Conservation (phyloP, 2,329 filamentous ascomycete genomes). For the Exophiala oligosperma region DNA sequence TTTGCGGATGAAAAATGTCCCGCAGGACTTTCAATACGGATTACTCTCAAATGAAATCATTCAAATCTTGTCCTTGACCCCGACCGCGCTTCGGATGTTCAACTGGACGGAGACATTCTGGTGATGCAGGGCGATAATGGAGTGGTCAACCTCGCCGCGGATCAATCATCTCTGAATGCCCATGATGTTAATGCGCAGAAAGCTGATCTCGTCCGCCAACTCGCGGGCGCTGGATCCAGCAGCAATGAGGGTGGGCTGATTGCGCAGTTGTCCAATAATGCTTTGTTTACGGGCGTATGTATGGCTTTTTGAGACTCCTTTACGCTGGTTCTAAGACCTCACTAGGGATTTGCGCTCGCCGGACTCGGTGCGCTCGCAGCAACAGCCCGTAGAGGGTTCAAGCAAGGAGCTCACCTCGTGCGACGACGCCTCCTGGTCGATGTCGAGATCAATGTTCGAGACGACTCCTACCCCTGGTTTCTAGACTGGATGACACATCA, state of each 20-base stretch:
- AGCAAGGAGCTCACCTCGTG: conserved; percentile 70
- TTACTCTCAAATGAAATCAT: background rate
- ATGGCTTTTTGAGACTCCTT: background rate
- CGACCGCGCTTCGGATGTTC: background rate
- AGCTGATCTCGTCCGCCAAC: conserved; percentile 24
- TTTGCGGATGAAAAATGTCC: no score
- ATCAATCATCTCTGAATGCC: conserved; percentile 3
- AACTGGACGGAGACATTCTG: background rate
- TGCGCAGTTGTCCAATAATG: conserved; percentile 48
- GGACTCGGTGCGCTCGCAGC: conserved; percentile 80
- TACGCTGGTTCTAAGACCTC: background rate
- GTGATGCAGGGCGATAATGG: conserved; percentile 27
- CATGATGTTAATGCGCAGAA: conserved; percentile 17
- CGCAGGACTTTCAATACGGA: no score
- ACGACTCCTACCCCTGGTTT: conserved; percentile 91
- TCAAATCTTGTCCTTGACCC: background rate
- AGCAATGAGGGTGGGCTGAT: conserved; percentile 42
- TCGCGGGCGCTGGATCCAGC: conserved; percentile 11
- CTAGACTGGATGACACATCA: conserved; percentile 90
- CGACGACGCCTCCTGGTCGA: conserved; percentile 88
- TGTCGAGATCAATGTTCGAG: conserved; percentile 91
- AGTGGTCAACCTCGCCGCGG: conserved; percentile 16
- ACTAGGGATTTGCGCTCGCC: conserved; percentile 81
- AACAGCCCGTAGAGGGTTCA: conserved; percentile 74
- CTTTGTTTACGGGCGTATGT: conserved; percentile 52